Evolutionary conservation across 805 yeast genomes (phyloP).

Genomic region (Priceomyces medius): DNA sequence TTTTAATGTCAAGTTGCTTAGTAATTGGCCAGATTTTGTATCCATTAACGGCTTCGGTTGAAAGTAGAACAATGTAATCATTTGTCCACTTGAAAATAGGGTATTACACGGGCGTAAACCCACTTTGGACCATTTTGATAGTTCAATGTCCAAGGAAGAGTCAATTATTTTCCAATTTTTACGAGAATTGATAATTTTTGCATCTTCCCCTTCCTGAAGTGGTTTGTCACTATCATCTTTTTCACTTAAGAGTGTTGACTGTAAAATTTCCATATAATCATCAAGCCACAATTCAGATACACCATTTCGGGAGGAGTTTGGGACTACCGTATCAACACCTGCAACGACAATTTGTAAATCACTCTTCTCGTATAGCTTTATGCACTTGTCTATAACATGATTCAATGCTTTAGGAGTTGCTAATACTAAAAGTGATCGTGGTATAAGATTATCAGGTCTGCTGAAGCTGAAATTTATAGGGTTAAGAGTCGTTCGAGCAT

Average conservation of each 20-base stretch:
- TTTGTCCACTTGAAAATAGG: constrained; percentile 33
- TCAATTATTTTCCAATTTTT: constrained; percentile 39
- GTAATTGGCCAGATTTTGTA: constrained; percentile 26
- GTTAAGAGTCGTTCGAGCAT: constrained; percentile 14
- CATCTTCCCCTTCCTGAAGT: constrained; percentile 34
- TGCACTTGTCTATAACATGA: constrained; percentile 28
- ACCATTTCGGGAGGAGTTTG: constrained; percentile 32
- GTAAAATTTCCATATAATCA: constrained; percentile 17
- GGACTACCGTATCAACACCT: constrained; percentile 38
- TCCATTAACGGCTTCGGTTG: constrained; percentile 15
- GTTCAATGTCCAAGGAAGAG: constrained; percentile 20
- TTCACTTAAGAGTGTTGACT: constrained; percentile 20
- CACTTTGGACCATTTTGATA: constrained; percentile 14
- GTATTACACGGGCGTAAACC: constrained; percentile 39
- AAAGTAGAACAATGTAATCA: constrained; percentile 37
- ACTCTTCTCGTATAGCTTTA: constrained; percentile 22
- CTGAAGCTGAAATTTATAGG: constrained; percentile 11
- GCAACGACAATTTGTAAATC: constrained; percentile 39
- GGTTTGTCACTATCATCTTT: constrained; percentile 22
- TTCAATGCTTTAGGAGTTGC: constrained; percentile 37
- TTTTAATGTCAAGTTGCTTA: constrained; percentile 24
- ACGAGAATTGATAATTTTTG: constrained; percentile 30
- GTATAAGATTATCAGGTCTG: constrained; percentile 11
- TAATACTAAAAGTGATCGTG: constrained; percentile 33
- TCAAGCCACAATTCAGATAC: constrained; percentile 41